These are phyloP conservation scores for Microbotryomycetes sp. DNA, from an alignment of 1,284 basidiomycete genomes.

Conservation along the genomic window DNA sequence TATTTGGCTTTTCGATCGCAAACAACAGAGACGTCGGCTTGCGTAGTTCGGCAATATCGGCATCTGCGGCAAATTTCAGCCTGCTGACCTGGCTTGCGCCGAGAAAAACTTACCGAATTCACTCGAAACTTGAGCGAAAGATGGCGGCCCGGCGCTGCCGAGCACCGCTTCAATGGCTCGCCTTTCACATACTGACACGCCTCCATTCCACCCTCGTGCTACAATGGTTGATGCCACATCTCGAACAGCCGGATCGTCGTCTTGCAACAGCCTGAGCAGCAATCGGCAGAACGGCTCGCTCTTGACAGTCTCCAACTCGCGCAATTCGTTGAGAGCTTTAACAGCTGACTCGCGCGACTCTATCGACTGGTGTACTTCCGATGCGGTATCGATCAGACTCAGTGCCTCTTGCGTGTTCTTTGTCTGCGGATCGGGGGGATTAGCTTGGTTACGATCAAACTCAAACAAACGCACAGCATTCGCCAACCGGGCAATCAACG, in stretches of 20 bases:
- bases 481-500: constrained; percentile 9
- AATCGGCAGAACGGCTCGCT: not conserved
- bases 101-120: constrained; percentile 7
- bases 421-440: too few relatives aligned
- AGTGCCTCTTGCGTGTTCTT: not conserved
- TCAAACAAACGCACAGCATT: not conserved
- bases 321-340: constrained; percentile 8
- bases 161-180: constrained; percentile 12
- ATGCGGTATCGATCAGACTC: not conserved
- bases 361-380: constrained; percentile 15
- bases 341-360: constrained; percentile 25
- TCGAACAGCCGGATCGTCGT: constrained; percentile 25
- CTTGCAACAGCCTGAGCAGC: constrained; percentile 22
- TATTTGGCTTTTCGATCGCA: constrained; percentile 30
- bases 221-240: constrained; percentile 1
- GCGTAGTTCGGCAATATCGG: constrained; percentile 14
- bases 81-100: not conserved
- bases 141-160: not conserved
- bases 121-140: not conserved
- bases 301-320: not conserved
- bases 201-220: not conserved
- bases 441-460: not conserved
- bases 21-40: constrained; percentile 28
- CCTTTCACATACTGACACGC: constrained; percentile 4
- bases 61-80: not conserved